Conservation (phyloP, 1,284 basidiomycete genomes). For the Volvariella volvacea region DNA sequence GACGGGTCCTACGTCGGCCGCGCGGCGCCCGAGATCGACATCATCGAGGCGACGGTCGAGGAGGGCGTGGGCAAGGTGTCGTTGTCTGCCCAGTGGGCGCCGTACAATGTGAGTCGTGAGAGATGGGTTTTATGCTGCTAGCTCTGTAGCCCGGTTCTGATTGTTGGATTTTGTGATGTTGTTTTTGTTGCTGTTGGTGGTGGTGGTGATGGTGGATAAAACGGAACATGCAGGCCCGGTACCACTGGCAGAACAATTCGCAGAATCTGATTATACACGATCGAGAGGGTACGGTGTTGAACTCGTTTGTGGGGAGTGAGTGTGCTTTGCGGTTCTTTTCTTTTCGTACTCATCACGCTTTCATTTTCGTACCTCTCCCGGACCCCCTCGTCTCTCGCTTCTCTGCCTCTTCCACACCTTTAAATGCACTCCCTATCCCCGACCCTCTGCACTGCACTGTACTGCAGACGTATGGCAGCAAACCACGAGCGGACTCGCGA, state of each 20-base stretch:
- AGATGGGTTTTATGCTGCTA: not conserved
- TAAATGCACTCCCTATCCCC: no score
- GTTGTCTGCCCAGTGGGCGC: conserved; percentile 58
- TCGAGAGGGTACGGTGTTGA: conserved; percentile 24
- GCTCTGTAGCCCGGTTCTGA: not conserved
- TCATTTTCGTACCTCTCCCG: no score
- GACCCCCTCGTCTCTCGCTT: no score
- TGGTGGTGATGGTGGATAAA: no score
- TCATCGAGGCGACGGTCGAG: conserved; percentile 62
- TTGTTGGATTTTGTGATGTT: no score
- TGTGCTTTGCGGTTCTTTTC: not conserved
- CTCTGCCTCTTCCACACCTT: no score
- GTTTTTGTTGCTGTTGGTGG: no score
- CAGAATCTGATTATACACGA: conserved; percentile 40
- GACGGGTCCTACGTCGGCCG: conserved; percentile 66
- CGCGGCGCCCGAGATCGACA: conserved; percentile 82
- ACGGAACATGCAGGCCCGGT: conserved; percentile 35
- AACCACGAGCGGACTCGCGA: conserved; percentile 41
- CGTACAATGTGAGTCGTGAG: conserved; percentile 32
- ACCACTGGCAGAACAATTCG: conserved; percentile 37
- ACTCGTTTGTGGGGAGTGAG: conserved; percentile 41
- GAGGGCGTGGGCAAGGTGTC: conserved; percentile 31
- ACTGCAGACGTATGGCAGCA: conserved; percentile 38
- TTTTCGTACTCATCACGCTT: no score
- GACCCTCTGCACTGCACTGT: conserved; percentile 44